These are phyloP conservation scores for Gaertneriomyces sp. DNA, from an alignment of 192 early-diverging fungal genomes.

Conservation along the genomic window DNA sequence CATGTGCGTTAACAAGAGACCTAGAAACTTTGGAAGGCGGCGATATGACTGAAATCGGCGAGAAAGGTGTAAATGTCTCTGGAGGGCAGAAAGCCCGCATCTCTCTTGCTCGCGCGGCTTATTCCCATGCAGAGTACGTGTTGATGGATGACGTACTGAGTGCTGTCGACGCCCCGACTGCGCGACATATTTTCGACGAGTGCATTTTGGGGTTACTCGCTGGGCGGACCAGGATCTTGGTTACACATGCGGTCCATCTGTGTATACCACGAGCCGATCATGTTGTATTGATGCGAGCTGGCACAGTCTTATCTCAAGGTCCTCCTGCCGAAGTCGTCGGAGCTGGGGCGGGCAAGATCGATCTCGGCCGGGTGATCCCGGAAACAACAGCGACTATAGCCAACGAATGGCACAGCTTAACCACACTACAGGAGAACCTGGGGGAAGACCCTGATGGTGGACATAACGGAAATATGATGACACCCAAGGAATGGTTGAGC, in stretches of 20 bases:
- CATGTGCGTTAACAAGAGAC: slow-evolving; percentile 82
- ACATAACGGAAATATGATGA: too few species aligned
- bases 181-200: slow-evolving; percentile 72
- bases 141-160: slow-evolving; percentile 84
- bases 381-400: not conserved
- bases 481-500: too few species aligned
- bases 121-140: slow-evolving; percentile 64
- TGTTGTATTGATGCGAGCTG: slow-evolving; percentile 41
- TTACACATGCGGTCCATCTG: slow-evolving; percentile 68
- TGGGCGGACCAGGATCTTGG: slow-evolving; percentile 80
- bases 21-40: slow-evolving; percentile 79
- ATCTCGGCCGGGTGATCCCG: not conserved
- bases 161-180: slow-evolving; percentile 95
- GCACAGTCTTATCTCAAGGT: slow-evolving; percentile 21
- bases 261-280: slow-evolving; percentile 41
- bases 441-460: not conserved
- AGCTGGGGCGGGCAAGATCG: slow-evolving; percentile 20
- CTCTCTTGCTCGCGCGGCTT: slow-evolving; percentile 69
- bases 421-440: not conserved
- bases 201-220: slow-evolving; percentile 74
- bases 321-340: slow-evolving; percentile 14
- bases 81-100: slow-evolving; percentile 51
- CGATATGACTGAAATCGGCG: slow-evolving; percentile 85
- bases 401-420: not conserved
- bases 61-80: slow-evolving; percentile 50